Base-by-base conservation (phyloP, 768 basidiomycete species). In the Mycena latifolia region DNA sequence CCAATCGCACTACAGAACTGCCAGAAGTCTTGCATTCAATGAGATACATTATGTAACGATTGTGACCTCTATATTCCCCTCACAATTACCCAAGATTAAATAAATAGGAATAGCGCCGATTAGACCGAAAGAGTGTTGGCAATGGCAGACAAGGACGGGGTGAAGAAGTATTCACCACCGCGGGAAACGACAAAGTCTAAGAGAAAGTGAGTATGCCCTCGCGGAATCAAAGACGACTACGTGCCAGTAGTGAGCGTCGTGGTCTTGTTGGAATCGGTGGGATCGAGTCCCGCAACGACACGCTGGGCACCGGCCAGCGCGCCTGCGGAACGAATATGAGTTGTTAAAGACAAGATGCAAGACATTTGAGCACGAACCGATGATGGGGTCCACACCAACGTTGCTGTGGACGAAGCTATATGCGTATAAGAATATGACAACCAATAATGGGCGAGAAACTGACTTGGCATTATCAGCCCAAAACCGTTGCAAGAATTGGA, bases 101-200 rank as follows among this genome's bases (percentile, higher is more conserved):
- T n/a, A n/a, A n/a, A n/a, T n/a, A n/a, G n/a, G n/a, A n/a, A n/a
- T n/a, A n/a, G n/a, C n/a, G n/a, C 8, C 33, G 33, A 60, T 66
- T 31, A 67, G 25, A 53, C 66, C 28, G 66, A 67, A 46, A 67
- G 52, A 24, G 52, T 63, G 50, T 27, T 64, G 41, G 62, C 53
- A 18, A 79, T 69, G n/a, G 74, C 74, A 6, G 75, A 75, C 45
- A 77, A 63, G 17, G 74, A 74, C 3, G 77, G 78, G 9, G 73
- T 66, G 59, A 78, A 78, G 63, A 77, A 78, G 54, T 75, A 75
- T 39, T 76, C 78, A 31, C 77, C 75, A 45, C 77, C 72, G 22
- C 76, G 68, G 18, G 75, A 71, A n/a, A 63, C 66, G 46, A 78
- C 69, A 50, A 74, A 75, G 62, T 68, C 67, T 60, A 41, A 15